Evolutionary conservation across 305 asterid genomes (phyloP).

Genomic region (Lippia alba): DNA sequence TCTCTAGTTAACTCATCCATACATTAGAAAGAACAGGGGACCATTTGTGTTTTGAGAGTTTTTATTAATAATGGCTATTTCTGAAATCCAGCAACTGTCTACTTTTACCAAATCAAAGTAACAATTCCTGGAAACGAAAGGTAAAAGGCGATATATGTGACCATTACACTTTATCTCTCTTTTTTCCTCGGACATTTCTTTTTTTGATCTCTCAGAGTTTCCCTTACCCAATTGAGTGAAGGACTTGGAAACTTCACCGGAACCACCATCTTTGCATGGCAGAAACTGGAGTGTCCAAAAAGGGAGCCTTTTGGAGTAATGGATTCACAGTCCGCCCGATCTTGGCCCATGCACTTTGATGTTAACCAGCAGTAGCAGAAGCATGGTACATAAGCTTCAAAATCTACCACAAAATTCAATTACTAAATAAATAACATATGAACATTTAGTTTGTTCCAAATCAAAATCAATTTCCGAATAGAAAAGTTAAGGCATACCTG

Average conservation of each 20-base stretch:
- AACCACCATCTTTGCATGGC: constrained; percentile 87
- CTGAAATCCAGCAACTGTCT: constrained; percentile 21
- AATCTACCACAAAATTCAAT: constrained; percentile 50
- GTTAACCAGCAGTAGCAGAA: constrained; percentile 84
- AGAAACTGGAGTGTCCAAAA: constrained; percentile 70
- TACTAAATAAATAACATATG: background rate
- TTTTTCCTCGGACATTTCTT: background rate
- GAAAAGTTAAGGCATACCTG: constrained; percentile 58
- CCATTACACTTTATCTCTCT: background rate
- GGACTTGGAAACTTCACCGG: constrained; percentile 58
- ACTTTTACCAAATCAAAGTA: constrained; percentile 33
- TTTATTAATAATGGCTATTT: constrained; percentile 22
- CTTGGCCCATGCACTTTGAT: constrained; percentile 85
- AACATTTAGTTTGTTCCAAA: constrained; percentile 18
- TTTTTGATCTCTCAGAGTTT: too few species aligned
- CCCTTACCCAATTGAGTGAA: too few species aligned
- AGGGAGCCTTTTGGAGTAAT: constrained; percentile 74
- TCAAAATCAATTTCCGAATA: background rate
- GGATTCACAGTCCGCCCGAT: constrained; percentile 73
- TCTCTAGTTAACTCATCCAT: background rate
- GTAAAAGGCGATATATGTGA: constrained; percentile 15
- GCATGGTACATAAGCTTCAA: constrained; percentile 94
- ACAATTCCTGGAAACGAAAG: constrained; percentile 24
- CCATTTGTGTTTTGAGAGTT: background rate
- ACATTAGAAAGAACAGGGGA: constrained; percentile 17